Conservation (phyloP, 306 rosid genomes). For the Pachyrhizus erosus region DNA sequence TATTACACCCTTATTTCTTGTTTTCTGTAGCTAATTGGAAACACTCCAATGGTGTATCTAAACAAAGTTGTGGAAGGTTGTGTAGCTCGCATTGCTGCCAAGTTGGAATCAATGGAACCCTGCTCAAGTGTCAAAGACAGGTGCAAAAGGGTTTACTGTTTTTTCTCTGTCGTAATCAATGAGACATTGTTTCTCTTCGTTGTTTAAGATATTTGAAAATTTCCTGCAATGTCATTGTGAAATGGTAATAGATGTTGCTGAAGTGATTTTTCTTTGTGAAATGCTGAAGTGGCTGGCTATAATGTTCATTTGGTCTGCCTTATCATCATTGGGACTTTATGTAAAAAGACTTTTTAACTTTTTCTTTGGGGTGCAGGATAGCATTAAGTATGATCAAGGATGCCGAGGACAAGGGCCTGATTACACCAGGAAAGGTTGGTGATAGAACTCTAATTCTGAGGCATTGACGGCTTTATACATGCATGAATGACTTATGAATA, state of each 20-base stretch:
- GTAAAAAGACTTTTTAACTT: background rate
- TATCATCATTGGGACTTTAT: background rate
- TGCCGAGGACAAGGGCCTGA: slow-evolving; percentile 73
- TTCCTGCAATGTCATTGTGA: background rate
- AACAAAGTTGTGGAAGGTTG: slow-evolving; percentile 75
- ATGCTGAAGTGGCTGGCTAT: background rate
- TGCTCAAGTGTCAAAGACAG: slow-evolving; percentile 82
- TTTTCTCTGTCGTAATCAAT: background rate
- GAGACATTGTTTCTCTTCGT: slow-evolving; percentile 7
- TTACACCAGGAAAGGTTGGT: slow-evolving; percentile 79
- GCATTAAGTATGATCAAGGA: slow-evolving; percentile 75
- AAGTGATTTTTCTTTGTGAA: background rate
- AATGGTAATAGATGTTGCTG: background rate
- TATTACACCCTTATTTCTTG: background rate
- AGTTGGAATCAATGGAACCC: slow-evolving; percentile 79
- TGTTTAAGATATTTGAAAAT: background rate
- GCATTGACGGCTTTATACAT: background rate
- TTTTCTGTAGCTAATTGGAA: slow-evolving; percentile 67
- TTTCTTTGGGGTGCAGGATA: slow-evolving; percentile 50
- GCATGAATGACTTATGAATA: slow-evolving; percentile 1
- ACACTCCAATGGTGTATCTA: slow-evolving; percentile 75
- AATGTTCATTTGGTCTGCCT: slow-evolving; percentile 1
- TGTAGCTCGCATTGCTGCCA: slow-evolving; percentile 71
- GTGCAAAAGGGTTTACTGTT: slow-evolving; percentile 1
- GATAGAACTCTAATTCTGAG: background rate